These are phyloP conservation scores for Daldinia loculata DNA, from an alignment of 495 filamentous ascomycete genomes.

Conservation along the genomic window DNA sequence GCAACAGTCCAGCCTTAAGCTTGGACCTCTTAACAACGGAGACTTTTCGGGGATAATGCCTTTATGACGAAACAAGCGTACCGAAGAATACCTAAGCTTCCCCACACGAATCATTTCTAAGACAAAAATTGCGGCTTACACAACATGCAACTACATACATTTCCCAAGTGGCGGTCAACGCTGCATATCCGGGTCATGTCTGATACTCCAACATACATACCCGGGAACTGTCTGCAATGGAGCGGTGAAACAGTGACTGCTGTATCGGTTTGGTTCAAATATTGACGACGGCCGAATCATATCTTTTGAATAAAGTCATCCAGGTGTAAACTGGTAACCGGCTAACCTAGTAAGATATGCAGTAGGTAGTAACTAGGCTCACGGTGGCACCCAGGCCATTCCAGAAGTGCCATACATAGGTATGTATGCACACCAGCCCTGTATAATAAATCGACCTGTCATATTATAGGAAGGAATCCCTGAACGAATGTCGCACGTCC, in stretches of 20 bases:
- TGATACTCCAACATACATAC: neutral
- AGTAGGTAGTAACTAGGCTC: neutral
- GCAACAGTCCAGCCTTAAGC: neutral
- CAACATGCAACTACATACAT: neutral
- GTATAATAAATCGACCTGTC: neutral
- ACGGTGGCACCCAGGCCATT: neutral
- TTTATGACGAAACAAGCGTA: neutral
- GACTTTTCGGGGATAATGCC: neutral
- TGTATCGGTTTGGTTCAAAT: neutral
- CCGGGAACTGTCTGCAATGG: neutral
- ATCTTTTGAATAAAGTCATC: neutral
- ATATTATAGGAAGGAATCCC: neutral
- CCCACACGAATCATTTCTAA: neutral
- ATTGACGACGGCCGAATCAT: neutral
- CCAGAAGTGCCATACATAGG: neutral
- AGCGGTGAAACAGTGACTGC: neutral
- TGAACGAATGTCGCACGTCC: neutral
- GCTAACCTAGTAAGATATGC: neutral
- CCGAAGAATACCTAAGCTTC: neutral
- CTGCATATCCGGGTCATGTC: neutral
- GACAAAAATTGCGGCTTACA: neutral
- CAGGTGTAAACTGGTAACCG: neutral
- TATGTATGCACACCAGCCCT: neutral
- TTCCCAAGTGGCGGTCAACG: neutral
- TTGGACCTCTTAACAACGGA: neutral